Conservation (phyloP, 768 basidiomycete species). For the Tulasnella sp. region DNA sequence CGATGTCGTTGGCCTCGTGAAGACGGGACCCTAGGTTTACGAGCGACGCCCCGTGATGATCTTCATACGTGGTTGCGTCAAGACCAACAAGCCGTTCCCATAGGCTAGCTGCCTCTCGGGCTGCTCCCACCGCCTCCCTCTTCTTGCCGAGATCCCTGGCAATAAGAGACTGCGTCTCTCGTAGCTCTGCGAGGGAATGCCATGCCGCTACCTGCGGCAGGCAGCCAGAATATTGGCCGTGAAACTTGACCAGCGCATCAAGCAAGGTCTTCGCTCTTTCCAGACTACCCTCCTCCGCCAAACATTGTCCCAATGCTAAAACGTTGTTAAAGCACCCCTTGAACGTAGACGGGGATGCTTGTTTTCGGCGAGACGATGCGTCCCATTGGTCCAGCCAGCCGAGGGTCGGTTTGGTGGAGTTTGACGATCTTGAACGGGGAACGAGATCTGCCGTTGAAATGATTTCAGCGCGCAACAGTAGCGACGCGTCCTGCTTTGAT, state of each 20-base stretch:
- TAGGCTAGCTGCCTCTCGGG: slow-evolving; percentile 9
- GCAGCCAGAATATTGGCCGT: not conserved
- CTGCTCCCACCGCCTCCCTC: slow-evolving; percentile 1
- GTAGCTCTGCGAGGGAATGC: not conserved
- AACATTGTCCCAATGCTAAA: not conserved
- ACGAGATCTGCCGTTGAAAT: not conserved
- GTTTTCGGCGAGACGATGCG: not conserved
- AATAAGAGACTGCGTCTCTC: not conserved
- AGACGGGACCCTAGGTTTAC: slow-evolving; percentile 26
- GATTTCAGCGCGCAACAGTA: not conserved
- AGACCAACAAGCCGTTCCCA: slow-evolving; percentile 14
- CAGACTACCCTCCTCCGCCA: slow-evolving; percentile 14
- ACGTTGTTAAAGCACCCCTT: not conserved
- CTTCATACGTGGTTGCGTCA: not conserved
- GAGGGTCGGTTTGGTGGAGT: not conserved
- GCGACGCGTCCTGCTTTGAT: not conserved
- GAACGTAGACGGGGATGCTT: not conserved
- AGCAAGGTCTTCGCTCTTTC: not conserved
- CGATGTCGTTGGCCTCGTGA: slow-evolving; percentile 21
- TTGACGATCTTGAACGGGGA: not conserved
- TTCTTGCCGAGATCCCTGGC: not conserved
- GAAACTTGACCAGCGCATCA: not conserved
- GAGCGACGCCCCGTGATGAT: slow-evolving; percentile 16
- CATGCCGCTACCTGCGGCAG: not conserved
- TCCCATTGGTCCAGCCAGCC: slow-evolving; percentile 5